Evolutionary conservation across 1,139 yeast genomes (phyloP).

Genomic region (Debaryomyces sp.): DNA sequence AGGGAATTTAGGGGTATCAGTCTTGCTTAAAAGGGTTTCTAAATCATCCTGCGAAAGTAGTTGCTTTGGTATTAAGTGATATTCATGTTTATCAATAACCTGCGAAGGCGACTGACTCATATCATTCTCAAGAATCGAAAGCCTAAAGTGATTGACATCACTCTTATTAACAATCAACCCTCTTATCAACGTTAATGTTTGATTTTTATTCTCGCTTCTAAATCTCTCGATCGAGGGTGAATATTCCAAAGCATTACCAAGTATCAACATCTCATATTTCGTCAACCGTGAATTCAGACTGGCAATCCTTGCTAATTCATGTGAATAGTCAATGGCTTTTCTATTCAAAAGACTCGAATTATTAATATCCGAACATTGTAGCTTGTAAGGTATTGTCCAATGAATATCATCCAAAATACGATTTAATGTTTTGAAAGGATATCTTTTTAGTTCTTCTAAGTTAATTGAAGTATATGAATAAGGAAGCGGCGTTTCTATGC

Average conservation of each 20-base stretch:
- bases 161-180: slow-evolving; percentile 32
- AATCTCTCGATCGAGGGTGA: slow-evolving; percentile 32
- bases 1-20: slow-evolving; percentile 10
- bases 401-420: slow-evolving; percentile 66
- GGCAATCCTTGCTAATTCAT: slow-evolving; percentile 26
- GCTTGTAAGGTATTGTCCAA: slow-evolving; percentile 38
- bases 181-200: slow-evolving; percentile 30
- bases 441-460: slow-evolving; percentile 15
- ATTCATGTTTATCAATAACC: slow-evolving; percentile 37
- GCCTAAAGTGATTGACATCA: slow-evolving; percentile 35
- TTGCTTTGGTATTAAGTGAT: slow-evolving; percentile 32
- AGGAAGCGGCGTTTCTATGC: not conserved
- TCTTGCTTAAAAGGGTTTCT: slow-evolving; percentile 14
- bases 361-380: slow-evolving; percentile 12
- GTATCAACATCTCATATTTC: slow-evolving; percentile 26
- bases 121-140: slow-evolving; percentile 30
- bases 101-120: slow-evolving; percentile 7
- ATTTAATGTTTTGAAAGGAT: slow-evolving; percentile 64
- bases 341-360: slow-evolving; percentile 28
- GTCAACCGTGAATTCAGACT: slow-evolving; percentile 11
- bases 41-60: slow-evolving; percentile 32
- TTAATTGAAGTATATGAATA: not conserved
- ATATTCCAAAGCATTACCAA: slow-evolving; percentile 36
- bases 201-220: slow-evolving; percentile 21
- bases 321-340: slow-evolving; percentile 41